These are phyloP conservation scores for Murraya koenigii DNA, from an alignment of 345 rosid genomes.

Conservation along the genomic window DNA sequence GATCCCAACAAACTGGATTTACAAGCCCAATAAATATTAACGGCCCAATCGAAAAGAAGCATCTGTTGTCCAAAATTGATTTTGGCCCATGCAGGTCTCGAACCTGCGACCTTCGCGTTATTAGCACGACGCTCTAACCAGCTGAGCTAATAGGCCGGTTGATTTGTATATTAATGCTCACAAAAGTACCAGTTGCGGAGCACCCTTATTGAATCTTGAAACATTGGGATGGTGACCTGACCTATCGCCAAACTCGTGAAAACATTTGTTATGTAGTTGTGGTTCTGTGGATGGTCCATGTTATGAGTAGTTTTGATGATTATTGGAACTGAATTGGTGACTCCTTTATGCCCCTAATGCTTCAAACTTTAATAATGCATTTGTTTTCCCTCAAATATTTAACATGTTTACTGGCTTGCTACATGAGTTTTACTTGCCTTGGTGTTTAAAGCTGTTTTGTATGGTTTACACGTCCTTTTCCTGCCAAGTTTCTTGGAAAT, in stretches of 20 bases:
- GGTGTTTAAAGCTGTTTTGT: not conserved
- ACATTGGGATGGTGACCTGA: no score
- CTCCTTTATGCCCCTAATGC: not conserved
- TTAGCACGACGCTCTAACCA: constrained; percentile 12
- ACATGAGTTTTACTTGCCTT: not conserved
- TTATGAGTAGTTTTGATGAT: not conserved
- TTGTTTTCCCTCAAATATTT: not conserved
- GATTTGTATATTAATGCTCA: no score
- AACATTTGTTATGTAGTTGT: not conserved
- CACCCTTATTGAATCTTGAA: no score
- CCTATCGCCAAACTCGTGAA: not conserved
- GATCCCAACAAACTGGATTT: no score
- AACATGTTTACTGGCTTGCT: not conserved
- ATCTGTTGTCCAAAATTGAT: no score
- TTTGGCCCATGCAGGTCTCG: constrained; percentile 41
- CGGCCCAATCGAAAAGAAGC: no score
- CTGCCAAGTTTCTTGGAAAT: not conserved
- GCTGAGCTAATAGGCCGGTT: not conserved
- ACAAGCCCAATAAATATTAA: no score
- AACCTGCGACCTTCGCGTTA: constrained; percentile 58
- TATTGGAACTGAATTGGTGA: not conserved
- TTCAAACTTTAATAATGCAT: not conserved
- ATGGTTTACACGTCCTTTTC: not conserved
- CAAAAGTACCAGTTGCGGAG: no score
- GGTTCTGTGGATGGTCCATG: not conserved